A percentile compares a stretch with the other conserved stretches of the same genome.
These are phyloP conservation scores for Nematodospora valgi DNA, from an alignment of 805 yeast species.

Conservation along the genomic window DNA sequence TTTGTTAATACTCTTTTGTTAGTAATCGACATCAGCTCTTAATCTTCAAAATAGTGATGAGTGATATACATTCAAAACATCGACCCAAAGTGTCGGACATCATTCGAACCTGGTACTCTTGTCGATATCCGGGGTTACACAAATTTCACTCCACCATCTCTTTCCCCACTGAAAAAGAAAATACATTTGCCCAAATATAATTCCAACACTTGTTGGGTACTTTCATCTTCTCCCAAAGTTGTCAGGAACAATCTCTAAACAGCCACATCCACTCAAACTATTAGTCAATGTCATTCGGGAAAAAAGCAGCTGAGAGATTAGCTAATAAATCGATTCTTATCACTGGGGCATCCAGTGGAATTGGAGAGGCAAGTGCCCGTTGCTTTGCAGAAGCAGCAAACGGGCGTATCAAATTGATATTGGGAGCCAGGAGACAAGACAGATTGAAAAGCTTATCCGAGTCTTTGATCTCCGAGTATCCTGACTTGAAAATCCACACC, in stretches of 20 bases:
- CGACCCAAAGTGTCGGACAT: too few species aligned
- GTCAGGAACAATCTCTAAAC: too few species aligned
- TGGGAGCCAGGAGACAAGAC: slow-evolving; percentile 37
- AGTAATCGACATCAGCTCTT: too few species aligned
- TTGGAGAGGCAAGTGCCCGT: slow-evolving; percentile 40
- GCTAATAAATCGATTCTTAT: slow-evolving; percentile 34
- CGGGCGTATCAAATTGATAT: slow-evolving; percentile 33
- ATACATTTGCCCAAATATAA: not conserved
- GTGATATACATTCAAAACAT: too few species aligned
- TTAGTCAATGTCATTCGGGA: slow-evolving; percentile 38
- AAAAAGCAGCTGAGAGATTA: slow-evolving; percentile 36
- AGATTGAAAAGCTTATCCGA: slow-evolving; percentile 22
- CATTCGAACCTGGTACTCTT: too few species aligned
- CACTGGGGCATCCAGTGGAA: slow-evolving; percentile 43
- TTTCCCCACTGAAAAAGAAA: too few species aligned
- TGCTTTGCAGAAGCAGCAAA: slow-evolving; percentile 38
- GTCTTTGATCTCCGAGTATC: slow-evolving; percentile 21
- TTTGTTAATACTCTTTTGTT: too few species aligned
- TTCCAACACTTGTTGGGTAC: not conserved
- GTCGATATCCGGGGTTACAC: too few species aligned
- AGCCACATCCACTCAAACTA: slow-evolving; percentile 1
- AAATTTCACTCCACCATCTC: too few species aligned
- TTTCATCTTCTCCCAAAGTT: not conserved
- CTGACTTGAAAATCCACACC: slow-evolving; percentile 25
- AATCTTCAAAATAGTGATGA: too few species aligned